Evolutionary conservation across 2,329 filamentous ascomycete species (phyloP).

Genomic region (Botrytis fragariae): DNA sequence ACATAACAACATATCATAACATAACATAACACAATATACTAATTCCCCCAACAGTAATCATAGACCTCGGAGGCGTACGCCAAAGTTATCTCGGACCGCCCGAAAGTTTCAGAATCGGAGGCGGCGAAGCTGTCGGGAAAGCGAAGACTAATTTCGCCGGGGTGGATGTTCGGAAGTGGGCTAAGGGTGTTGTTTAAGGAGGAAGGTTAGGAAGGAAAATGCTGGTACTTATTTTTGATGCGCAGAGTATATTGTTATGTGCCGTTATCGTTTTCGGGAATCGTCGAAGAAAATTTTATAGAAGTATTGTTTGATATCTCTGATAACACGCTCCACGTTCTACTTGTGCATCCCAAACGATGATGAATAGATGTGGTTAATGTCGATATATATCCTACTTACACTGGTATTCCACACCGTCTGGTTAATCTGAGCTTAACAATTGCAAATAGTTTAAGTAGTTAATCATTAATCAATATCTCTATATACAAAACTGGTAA

Average conservation of each 20-base stretch:
- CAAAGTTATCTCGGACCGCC: slow-evolving; percentile 44
- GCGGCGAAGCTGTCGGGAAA: slow-evolving; percentile 25
- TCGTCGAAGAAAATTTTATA: neutral
- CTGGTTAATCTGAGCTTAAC: neutral
- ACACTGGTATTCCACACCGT: neutral
- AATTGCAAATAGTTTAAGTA: neutral
- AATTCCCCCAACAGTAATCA: slow-evolving; percentile 32
- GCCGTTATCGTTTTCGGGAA: neutral
- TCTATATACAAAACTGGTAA: neutral
- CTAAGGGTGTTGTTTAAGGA: neutral
- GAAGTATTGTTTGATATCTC: neutral
- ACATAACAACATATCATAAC: too few relatives aligned
- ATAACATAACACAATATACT: too few relatives aligned
- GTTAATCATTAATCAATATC: neutral
- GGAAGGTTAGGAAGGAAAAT: too few relatives aligned
- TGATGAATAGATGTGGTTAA: neutral
- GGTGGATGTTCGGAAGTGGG: slow-evolving; percentile 9
- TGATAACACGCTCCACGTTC: neutral
- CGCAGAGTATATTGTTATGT: neutral
- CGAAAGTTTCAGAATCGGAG: slow-evolving; percentile 37
- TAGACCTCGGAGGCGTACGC: slow-evolving; percentile 44
- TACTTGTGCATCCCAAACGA: neutral
- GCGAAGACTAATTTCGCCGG: slow-evolving; percentile 30
- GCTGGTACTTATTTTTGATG: neutral
- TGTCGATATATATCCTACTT: neutral